These are phyloP conservation scores for Phycomyces blakesleeanus DNA, from an alignment of 192 early-diverging fungal genomes.

Conservation along the genomic window DNA sequence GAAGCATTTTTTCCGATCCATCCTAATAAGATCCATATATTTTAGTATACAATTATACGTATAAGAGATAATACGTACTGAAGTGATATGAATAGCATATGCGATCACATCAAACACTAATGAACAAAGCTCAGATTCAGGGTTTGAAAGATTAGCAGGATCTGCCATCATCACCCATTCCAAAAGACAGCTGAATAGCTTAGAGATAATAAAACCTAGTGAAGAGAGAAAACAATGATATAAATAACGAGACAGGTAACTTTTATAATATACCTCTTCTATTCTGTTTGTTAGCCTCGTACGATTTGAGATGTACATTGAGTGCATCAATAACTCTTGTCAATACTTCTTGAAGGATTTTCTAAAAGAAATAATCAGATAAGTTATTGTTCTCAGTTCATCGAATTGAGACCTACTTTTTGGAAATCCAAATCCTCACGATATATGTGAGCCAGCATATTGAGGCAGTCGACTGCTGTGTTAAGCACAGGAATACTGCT, in stretches of 20 bases:
- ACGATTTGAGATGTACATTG: slow-evolving; percentile 60
- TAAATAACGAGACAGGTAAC: too few species aligned
- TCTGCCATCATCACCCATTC: slow-evolving; percentile 77
- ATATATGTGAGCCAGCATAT: slow-evolving; percentile 56
- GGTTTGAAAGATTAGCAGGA: slow-evolving; percentile 45
- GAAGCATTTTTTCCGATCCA: slow-evolving; percentile 32
- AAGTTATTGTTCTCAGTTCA: background rate
- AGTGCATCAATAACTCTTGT: slow-evolving; percentile 65
- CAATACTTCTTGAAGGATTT: slow-evolving; percentile 55
- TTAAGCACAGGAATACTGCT: slow-evolving; percentile 56
- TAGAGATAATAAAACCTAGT: slow-evolving; percentile 53
- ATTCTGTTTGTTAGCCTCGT: slow-evolving; percentile 34
- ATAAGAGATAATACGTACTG: slow-evolving; percentile 17
- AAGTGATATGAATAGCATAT: slow-evolving; percentile 24
- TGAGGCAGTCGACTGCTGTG: slow-evolving; percentile 62
- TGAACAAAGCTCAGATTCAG: slow-evolving; percentile 55
- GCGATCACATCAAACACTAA: slow-evolving; percentile 74
- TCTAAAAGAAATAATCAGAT: slow-evolving; percentile 16
- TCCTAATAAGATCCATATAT: slow-evolving; percentile 3
- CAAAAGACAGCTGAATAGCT: slow-evolving; percentile 62
- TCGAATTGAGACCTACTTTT: slow-evolving; percentile 41
- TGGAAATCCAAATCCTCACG: slow-evolving; percentile 44
- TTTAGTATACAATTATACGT: background rate
- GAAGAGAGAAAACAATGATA: too few species aligned
- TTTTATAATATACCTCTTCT: slow-evolving; percentile 42